These are phyloP conservation scores for Neonothopanus nambi DNA, from an alignment of 1,284 basidiomycete genomes.

Conservation along the genomic window DNA sequence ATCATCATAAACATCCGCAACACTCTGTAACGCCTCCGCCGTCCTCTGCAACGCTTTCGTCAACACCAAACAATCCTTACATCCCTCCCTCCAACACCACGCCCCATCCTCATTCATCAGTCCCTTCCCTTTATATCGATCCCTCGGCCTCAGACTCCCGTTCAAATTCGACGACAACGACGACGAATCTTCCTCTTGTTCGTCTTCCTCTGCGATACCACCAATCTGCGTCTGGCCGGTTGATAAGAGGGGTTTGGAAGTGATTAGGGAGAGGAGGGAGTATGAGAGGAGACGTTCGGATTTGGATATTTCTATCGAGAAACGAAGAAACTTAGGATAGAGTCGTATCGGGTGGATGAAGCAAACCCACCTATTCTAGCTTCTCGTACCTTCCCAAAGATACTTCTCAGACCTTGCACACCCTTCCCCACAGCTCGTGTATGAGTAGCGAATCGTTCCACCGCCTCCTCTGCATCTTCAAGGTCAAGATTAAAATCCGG, in stretches of 20 bases:
- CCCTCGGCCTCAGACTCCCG: slow-evolving; percentile 24
- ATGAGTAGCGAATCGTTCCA: slow-evolving; percentile 65
- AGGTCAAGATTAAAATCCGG: slow-evolving; percentile 82
- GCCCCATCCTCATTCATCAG: slow-evolving; percentile 72
- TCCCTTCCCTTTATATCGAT: slow-evolving; percentile 38
- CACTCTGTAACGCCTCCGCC: slow-evolving; percentile 69
- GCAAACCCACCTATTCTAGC: slow-evolving; percentile 59
- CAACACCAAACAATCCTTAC: slow-evolving; percentile 70
- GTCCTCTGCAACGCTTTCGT: slow-evolving; percentile 81
- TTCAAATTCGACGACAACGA: neutral
- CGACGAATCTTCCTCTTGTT: slow-evolving; percentile 26
- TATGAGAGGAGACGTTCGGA: slow-evolving; percentile 71
- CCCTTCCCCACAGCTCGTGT: slow-evolving; percentile 64
- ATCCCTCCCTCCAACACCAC: slow-evolving; percentile 85
- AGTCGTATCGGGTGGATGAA: neutral
- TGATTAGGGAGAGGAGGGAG: slow-evolving; percentile 68
- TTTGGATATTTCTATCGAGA: slow-evolving; percentile 64
- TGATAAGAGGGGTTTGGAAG: slow-evolving; percentile 58
- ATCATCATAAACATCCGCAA: slow-evolving; percentile 78
- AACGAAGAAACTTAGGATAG: neutral
- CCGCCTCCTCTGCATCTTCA: slow-evolving; percentile 59
- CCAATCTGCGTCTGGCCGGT: slow-evolving; percentile 33
- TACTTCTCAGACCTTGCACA: slow-evolving; percentile 63
- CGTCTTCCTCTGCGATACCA: slow-evolving; percentile 49
- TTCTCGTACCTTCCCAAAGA: slow-evolving; percentile 63